Evolutionary conservation across 306 rosid genomes (phyloP).

Genomic region (Parietaria judaica): DNA sequence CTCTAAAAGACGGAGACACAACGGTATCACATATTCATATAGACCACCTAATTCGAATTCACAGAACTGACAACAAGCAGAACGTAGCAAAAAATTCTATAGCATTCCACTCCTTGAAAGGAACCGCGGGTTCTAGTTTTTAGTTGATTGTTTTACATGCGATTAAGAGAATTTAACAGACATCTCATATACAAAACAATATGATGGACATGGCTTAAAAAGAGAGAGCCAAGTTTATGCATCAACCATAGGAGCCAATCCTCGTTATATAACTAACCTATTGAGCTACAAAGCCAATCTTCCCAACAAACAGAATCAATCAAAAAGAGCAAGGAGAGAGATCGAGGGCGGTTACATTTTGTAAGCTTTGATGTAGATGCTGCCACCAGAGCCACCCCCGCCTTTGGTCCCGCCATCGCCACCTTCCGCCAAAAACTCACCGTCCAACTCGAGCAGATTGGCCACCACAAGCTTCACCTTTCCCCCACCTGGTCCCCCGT

Average conservation of each 20-base stretch:
- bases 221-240: not conserved
- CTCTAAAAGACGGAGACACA: not conserved
- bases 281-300: not conserved
- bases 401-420: constrained; percentile 76
- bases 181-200: not conserved
- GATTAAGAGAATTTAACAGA: not conserved
- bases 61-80: not conserved
- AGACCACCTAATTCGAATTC: not conserved
- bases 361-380: constrained; percentile 74
- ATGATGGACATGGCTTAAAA: not conserved
- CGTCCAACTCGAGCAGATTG: constrained; percentile 61
- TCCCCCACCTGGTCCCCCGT: constrained; percentile 93
- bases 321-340: constrained; percentile 13
- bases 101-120: not conserved
- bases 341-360: constrained; percentile 53
- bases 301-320: not conserved
- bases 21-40: constrained; percentile 1
- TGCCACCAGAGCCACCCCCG: constrained; percentile 99
- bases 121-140: not conserved
- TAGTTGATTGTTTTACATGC: not conserved
- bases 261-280: not conserved
- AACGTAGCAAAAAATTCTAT: not conserved
- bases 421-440: constrained; percentile 72
- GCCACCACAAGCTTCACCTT: constrained; percentile 39
- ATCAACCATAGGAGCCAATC: not conserved